Conservation (phyloP, 768 basidiomycete species). For the Tephrocybe sp. region DNA sequence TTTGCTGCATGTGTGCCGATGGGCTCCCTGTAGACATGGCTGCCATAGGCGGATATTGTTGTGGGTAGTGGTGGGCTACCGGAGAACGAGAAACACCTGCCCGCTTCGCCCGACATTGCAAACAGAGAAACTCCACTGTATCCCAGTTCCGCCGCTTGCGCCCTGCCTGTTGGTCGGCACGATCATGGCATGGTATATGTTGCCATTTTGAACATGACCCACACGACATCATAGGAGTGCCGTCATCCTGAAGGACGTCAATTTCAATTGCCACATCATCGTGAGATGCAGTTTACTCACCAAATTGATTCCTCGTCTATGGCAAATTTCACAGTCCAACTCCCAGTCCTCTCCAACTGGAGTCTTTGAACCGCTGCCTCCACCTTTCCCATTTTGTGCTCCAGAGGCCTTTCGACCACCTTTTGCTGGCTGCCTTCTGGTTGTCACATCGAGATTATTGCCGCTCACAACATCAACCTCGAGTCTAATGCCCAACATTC, state of each 20-base stretch:
- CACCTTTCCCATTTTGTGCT: conserved; percentile 4
- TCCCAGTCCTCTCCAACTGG: conserved; percentile 74
- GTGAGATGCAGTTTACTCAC: conserved; percentile 37
- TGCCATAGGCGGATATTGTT: conserved; percentile 8
- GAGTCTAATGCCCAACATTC: neutral
- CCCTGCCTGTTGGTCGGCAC: conserved; percentile 60
- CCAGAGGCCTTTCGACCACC: conserved; percentile 7
- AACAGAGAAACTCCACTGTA: conserved; percentile 77
- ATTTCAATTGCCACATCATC: conserved; percentile 14
- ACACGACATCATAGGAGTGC: conserved; percentile 76
- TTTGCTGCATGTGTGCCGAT: conserved; percentile 3
- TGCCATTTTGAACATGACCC: conserved; percentile 86
- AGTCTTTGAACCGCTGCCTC: conserved; percentile 41
- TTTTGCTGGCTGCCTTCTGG: conserved; percentile 3
- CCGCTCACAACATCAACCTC: conserved; percentile 9
- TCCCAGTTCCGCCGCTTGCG: conserved; percentile 79
- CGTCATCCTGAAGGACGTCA: conserved; percentile 62
- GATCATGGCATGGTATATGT: conserved; percentile 83
- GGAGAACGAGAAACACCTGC: conserved; percentile 2
- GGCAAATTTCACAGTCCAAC: conserved; percentile 86
- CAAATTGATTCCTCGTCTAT: conserved; percentile 65
- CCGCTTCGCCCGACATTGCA: conserved; percentile 41
- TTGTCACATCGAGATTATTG: neutral
- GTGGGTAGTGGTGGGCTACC: conserved; percentile 7
- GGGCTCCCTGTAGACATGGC: no score